Conservation (phyloP, 2,329 filamentous ascomycete genomes). For the Sporothrix phasma region DNA sequence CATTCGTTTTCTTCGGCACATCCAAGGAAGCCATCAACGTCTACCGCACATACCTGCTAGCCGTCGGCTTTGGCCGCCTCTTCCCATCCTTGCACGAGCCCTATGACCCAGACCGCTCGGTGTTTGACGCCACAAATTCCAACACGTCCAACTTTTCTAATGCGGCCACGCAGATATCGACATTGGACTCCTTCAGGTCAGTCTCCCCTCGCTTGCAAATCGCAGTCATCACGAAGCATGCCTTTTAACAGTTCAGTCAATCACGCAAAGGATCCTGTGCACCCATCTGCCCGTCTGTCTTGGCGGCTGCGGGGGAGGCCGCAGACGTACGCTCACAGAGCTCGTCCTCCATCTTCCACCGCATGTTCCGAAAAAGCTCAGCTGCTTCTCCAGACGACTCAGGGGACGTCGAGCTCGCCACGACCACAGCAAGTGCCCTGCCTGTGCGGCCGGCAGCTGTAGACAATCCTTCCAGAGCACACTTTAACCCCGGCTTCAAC, state of each 20-base stretch:
- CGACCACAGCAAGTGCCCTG: no score
- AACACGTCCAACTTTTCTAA: background rate
- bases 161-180: background rate
- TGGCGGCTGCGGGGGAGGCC: background rate
- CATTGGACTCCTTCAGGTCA: background rate
- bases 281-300: background rate
- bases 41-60: slow-evolving; percentile 34
- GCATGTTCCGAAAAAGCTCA: background rate
- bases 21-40: slow-evolving; percentile 43
- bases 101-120: slow-evolving; percentile 22
- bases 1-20: slow-evolving; percentile 47
- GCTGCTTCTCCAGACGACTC: no score
- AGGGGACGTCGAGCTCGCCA: background rate
- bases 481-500: slow-evolving; percentile 14
- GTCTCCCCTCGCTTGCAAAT: background rate
- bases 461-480: background rate
- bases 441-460: background rate
- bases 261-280: slow-evolving; percentile 13
- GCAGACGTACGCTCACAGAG: background rate
- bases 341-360: background rate
- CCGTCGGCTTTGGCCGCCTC: slow-evolving; percentile 33
- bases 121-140: slow-evolving; percentile 1
- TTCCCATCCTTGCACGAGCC: slow-evolving; percentile 33
- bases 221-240: background rate
- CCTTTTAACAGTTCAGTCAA: background rate